Base-by-base conservation (phyloP, 1,284 basidiomycete genomes). In the Amylostereum areolatum region DNA sequence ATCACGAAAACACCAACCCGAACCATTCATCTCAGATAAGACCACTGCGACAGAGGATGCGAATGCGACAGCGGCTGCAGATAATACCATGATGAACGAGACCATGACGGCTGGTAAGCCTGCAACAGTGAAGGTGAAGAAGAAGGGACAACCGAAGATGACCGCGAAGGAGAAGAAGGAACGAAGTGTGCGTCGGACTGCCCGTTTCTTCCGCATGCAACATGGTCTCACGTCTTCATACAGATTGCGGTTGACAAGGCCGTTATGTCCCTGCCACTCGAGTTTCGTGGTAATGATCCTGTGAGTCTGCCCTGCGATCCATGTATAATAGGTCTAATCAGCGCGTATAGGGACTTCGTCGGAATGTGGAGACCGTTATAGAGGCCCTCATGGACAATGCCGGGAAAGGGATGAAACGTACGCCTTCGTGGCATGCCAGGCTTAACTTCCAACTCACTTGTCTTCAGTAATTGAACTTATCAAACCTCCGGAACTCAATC, bases 251-350 rank as follows among this genome's bases (percentile, higher is more conserved):
- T 92, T 25, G 87, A 92, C 53, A 80, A 78, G 52, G 78, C 92
- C 34, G 80, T 96, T 37, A 78, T 85, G 32, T 82, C 79, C 50
- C 71, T 97, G 33, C 94, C 94, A 0, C 74, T 97, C 27, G 94
- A 97, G 66, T 97, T 93, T 64, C 78, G 93, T 39, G 92, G 93
- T 11, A 85, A 77, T 58, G 91, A 96, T 65, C 84, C 87, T 3
- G 89, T 90, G 59, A 51, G 83, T 65, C 12, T 30, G 48, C 40
- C 18, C 33, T 9, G 12, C 27, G 24, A 25, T 40, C 34, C 18
- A 18, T 18, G 18, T 18, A 18, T 18, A 18, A 18, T 18, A 18
- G 18, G 18, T 34, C 48, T 29, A 36, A 33, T 11, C 2, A 7
- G 32, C 24, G 11, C 2, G 48, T 30, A 29, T 51, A 92, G 83